Conservation (phyloP, 495 filamentous ascomycete genomes). For the Corynascus novoguineensis region DNA sequence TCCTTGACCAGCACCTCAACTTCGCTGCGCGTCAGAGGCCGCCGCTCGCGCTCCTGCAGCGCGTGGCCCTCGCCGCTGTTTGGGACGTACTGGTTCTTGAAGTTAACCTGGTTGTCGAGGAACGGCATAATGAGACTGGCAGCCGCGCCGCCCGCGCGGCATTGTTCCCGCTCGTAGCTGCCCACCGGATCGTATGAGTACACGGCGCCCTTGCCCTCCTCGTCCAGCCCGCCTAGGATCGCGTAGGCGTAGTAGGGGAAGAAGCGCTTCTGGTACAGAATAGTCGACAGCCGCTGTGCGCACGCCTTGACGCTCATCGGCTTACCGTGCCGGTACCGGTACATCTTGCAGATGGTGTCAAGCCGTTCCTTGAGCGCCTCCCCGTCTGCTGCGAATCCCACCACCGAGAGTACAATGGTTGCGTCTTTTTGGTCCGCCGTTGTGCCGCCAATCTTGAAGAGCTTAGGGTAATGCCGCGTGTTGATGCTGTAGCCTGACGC, state of each 20-base stretch:
- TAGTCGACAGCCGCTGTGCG: conserved; percentile 85
- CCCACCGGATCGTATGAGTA: conserved; percentile 98
- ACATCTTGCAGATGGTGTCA: conserved; percentile 92
- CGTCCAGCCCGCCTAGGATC: conserved; percentile 89
- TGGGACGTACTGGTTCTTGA: conserved; percentile 96
- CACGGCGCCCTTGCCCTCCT: conserved; percentile 87
- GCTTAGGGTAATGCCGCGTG: conserved; percentile 85
- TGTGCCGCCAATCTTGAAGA: conserved; percentile 92
- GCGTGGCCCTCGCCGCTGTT: conserved; percentile 80
- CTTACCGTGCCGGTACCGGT: conserved; percentile 91
- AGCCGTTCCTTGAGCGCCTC: conserved; percentile 83
- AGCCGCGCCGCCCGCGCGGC: conserved; percentile 90
- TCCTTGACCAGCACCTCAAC: conserved; percentile 89
- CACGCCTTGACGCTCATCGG: conserved; percentile 88
- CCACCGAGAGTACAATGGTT: conserved; percentile 82
- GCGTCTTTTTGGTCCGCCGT: conserved; percentile 76
- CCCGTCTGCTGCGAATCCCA: conserved; percentile 93
- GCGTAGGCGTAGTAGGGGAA: conserved; percentile 97
- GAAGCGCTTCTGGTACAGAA: conserved; percentile 94
- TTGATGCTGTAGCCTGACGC: conserved; percentile 98
- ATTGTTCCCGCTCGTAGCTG: conserved; percentile 93
- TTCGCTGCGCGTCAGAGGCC: conserved; percentile 58
- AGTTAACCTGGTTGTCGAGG: conserved; percentile 98
- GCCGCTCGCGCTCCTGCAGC: conserved; percentile 61
- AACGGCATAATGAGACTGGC: conserved; percentile 98